Evolutionary conservation across 83 land plant species (phyloP).

Genomic region (Larix sibirica): DNA sequence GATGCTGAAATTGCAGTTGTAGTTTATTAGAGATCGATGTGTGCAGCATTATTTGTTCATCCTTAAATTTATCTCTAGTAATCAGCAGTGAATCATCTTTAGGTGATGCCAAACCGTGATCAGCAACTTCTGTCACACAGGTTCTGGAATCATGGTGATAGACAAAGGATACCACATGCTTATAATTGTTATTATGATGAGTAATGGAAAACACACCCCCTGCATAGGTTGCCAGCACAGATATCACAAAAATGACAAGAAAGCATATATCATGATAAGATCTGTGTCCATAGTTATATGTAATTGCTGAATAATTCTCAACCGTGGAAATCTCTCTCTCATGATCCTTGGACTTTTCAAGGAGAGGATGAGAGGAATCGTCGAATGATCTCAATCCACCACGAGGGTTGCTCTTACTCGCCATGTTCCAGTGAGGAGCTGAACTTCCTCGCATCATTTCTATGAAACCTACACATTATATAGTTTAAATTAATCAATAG

Average conservation of each 20-base stretch:
- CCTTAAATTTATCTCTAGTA: not conserved
- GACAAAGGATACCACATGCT: constrained; percentile 21
- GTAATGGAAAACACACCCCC: constrained; percentile 37
- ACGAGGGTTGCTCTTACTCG: not conserved
- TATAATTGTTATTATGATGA: constrained; percentile 40
- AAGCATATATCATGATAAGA: constrained; percentile 39
- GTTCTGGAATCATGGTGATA: constrained; percentile 1
- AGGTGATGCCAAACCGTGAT: not conserved
- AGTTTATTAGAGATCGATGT: not conserved
- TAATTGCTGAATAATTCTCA: too few relatives aligned
- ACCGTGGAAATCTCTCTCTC: not conserved
- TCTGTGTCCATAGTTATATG: constrained; percentile 25
- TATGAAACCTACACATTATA: too few relatives aligned
- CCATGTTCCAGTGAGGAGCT: not conserved
- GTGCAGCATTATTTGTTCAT: not conserved
- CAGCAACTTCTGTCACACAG: constrained; percentile 1
- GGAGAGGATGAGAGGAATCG: constrained; percentile 6
- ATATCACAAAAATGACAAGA: constrained; percentile 28
- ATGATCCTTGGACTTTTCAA: not conserved
- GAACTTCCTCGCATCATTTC: not conserved
- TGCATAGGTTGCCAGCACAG: constrained; percentile 23
- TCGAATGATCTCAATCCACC: not conserved
- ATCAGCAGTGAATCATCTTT: not conserved
- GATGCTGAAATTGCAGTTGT: not conserved
- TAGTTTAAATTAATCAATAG: too few relatives aligned